Evolutionary conservation across 495 filamentous ascomycete species (phyloP).

Genomic region (Trichoderma asperelloides): DNA sequence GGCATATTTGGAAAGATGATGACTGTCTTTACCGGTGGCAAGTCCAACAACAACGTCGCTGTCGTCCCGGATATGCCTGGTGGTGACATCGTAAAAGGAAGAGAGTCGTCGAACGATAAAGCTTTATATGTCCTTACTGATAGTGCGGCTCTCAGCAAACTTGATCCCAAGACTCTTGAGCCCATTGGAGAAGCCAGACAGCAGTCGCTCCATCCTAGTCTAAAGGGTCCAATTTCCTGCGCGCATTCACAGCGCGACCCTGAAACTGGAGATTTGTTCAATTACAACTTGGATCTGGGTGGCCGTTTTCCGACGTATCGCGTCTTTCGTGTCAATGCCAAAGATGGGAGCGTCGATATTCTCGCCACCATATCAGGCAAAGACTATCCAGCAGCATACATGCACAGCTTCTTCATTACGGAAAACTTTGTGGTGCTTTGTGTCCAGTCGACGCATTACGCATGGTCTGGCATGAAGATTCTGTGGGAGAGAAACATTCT

Average conservation of each 20-base stretch:
- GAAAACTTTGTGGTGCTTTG: constrained; percentile 59
- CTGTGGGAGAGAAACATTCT: constrained; percentile 49
- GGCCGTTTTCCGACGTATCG: constrained; percentile 42
- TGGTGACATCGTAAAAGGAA: constrained; percentile 26
- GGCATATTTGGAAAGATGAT: constrained; percentile 59
- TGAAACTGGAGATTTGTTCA: constrained; percentile 64
- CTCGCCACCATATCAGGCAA: constrained; percentile 53
- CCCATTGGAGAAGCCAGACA: constrained; percentile 54
- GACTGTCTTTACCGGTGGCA: constrained; percentile 34
- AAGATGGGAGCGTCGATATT: constrained; percentile 57
- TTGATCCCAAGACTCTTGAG: constrained; percentile 63
- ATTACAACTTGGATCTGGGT: constrained; percentile 55
- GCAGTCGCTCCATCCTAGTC: constrained; percentile 49
- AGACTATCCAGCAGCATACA: constrained; percentile 45
- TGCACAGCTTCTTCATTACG: constrained; percentile 67
- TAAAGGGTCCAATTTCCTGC: constrained; percentile 53
- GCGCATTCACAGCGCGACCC: constrained; percentile 66
- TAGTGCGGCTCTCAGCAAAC: constrained; percentile 40
- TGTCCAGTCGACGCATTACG: constrained; percentile 44
- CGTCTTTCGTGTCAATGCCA: constrained; percentile 51
- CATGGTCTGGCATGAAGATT: constrained; percentile 38
- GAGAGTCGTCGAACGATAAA: constrained; percentile 25
- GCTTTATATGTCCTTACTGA: constrained; percentile 57
- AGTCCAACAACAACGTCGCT: constrained; percentile 49
- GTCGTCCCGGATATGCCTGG: constrained; percentile 37